These are phyloP conservation scores for Apophysomyces trapeziformis DNA, from an alignment of 371 early-diverging fungal species.

Conservation along the genomic window DNA sequence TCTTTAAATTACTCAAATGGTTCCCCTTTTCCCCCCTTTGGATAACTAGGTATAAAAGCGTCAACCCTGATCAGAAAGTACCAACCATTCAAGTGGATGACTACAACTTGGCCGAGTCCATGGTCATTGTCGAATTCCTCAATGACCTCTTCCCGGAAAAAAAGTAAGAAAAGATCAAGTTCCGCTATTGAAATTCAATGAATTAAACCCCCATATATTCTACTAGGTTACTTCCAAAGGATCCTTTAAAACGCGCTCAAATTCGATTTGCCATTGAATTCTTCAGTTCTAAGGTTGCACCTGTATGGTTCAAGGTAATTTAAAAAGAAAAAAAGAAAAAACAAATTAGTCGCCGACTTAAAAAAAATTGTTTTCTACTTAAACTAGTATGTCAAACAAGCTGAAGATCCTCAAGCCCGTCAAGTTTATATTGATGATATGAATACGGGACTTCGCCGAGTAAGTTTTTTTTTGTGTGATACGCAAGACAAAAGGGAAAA, in stretches of 20 bases:
- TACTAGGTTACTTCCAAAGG: constrained; percentile 41
- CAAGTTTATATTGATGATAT: constrained; percentile 8
- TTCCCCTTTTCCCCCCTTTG: too few species aligned
- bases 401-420: constrained; percentile 3
- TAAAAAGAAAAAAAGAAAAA: constrained; percentile 4
- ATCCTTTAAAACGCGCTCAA: constrained; percentile 51
- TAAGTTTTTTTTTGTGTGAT: constrained; percentile 11
- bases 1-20: neutral
- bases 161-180: constrained; percentile 32
- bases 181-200: neutral
- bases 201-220: neutral
- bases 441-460: constrained; percentile 9
- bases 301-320: constrained; percentile 33
- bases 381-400: neutral
- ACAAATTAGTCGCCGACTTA: neutral
- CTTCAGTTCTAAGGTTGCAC: constrained; percentile 39
- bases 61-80: constrained; percentile 59
- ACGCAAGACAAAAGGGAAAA: neutral
- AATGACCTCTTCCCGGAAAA: constrained; percentile 53
- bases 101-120: constrained; percentile 51
- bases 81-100: constrained; percentile 49
- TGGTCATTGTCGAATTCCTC: constrained; percentile 55
- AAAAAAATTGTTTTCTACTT: constrained; percentile 12
- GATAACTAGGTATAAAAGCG: constrained; percentile 42
- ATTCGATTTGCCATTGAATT: constrained; percentile 62